Percentiles rank a stretch among this genome's conserved stretches.
These are phyloP conservation scores for Calocybe gambosa DNA, from an alignment of 1,284 basidiomycete genomes.

Conservation along the genomic window DNA sequence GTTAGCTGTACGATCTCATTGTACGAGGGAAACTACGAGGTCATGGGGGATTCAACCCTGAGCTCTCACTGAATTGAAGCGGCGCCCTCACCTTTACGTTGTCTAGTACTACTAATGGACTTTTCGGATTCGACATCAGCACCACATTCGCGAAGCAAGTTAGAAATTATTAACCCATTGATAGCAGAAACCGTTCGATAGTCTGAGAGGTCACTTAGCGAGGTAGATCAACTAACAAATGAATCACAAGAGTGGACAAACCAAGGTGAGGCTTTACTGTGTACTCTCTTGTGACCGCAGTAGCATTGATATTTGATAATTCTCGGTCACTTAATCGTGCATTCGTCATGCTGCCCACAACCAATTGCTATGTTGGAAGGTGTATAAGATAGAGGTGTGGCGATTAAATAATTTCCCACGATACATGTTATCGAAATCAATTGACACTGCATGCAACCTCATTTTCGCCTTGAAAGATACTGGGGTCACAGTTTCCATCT, in stretches of 20 bases:
- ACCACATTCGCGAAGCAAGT: conserved; percentile 9
- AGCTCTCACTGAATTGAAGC: background rate
- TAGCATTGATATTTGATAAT: conserved; percentile 79
- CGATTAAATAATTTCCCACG: conserved; percentile 15
- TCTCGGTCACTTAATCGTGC: conserved; percentile 68
- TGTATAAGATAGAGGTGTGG: background rate
- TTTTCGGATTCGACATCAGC: conserved; percentile 26
- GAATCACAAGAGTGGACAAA: conserved; percentile 32
- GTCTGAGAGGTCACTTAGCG: conserved; percentile 47
- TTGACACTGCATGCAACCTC: too few relatives aligned
- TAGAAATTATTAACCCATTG: conserved; percentile 68
- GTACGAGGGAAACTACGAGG: conserved; percentile 88
- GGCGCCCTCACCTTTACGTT: conserved; percentile 80
- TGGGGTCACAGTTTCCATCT: too few relatives aligned
- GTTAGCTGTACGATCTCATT: conserved; percentile 98
- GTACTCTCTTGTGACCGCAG: conserved; percentile 81
- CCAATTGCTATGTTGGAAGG: conserved; percentile 2
- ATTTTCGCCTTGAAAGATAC: background rate
- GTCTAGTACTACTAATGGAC: conserved; percentile 93
- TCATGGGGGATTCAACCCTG: too few relatives aligned
- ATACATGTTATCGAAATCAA: conserved; percentile 1
- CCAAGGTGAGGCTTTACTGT: conserved; percentile 87
- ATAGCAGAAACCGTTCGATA: conserved; percentile 95
- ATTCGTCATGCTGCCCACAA: conserved; percentile 38
- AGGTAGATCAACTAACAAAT: background rate